Evolutionary conservation across 768 basidiomycete genomes (phyloP).

Genomic region (Termitomyces sp.): DNA sequence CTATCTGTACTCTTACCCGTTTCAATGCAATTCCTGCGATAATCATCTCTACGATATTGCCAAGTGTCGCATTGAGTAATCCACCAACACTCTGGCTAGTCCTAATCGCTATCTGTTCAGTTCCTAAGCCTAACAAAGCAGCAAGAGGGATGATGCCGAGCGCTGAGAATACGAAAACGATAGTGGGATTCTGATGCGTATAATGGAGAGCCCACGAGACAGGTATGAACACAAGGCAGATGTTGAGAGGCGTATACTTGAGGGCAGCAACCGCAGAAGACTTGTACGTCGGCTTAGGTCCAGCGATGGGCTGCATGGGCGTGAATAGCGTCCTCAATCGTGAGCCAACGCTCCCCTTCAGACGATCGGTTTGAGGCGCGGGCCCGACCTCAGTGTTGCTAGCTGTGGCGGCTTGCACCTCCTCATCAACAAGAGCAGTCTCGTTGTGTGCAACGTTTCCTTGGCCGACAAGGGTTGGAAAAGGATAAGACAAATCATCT

Average conservation of each 20-base stretch:
- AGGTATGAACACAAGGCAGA: neutral
- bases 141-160: neutral
- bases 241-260: neutral
- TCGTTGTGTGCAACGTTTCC: neutral
- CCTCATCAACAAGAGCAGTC: neutral
- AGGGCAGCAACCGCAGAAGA: neutral
- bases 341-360: neutral
- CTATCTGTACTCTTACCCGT: neutral
- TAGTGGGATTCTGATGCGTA: neutral
- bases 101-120: conserved; percentile 47
- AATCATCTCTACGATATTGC: conserved; percentile 52
- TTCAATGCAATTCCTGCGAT: conserved; percentile 42
- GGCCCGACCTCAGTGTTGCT: neutral
- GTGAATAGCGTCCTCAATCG: neutral
- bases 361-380: neutral
- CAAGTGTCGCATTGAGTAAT: conserved; percentile 49
- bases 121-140: conserved; percentile 34
- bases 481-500: neutral
- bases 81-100: conserved; percentile 49
- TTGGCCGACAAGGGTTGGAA: neutral
- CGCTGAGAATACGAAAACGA: neutral
- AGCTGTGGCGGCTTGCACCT: neutral
- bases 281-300: neutral
- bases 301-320: neutral
- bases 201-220: neutral